Base-by-base conservation (phyloP, 306 rosid genomes). In the Quercus dentata region DNA sequence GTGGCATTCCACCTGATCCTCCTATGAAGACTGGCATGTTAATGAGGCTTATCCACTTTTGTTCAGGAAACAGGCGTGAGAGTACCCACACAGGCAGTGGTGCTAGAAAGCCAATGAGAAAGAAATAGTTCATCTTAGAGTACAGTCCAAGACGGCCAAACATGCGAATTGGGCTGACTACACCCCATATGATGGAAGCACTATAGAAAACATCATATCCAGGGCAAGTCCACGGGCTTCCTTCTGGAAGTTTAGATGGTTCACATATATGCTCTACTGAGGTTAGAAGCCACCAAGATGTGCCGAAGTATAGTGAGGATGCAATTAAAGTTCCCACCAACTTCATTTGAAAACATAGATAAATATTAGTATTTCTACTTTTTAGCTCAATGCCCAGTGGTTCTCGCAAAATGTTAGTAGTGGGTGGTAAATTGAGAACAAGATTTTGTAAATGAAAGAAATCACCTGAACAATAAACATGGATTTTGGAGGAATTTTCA, bases 141-240 rank as follows among this genome's bases (percentile, higher is more conserved):
- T 91, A 90, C 3, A 76, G 6, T 0, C 97, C 98, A 0, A 80
- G 83, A 19, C 56, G 78, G 2, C 86, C 75, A 75, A 93, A 88
- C 94, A 91, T 90, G 56, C 86, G 86, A 1, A 73, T 18, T 3
- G 98, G 97, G 4, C 98, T 94, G 4, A 91, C 83, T 0, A 91
- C 52, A 14, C 98, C 97, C 97, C 97, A 93, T 56, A 91, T 91
- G 74, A 93, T 87, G 7, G 98, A 93, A 27, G 98, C 98, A 56
- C 84, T 87, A 71, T 87, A 94, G 58, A 91, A 87, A 19, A 94
- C 94, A 15, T 83, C 87, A 15, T 86, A 90, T 0, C 85, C 83
- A 0, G 98, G 93, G 76, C 97, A 91, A 21, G 91, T 91, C 94
- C 97, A 93, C 31, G 97, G 93, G 78, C 97, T 91, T 10, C 90